A percentile compares a stretch with the other conserved stretches of the same genome.
Evolutionary conservation across 495 filamentous ascomycete species (phyloP).

Genomic region (Penicillium silybi): DNA sequence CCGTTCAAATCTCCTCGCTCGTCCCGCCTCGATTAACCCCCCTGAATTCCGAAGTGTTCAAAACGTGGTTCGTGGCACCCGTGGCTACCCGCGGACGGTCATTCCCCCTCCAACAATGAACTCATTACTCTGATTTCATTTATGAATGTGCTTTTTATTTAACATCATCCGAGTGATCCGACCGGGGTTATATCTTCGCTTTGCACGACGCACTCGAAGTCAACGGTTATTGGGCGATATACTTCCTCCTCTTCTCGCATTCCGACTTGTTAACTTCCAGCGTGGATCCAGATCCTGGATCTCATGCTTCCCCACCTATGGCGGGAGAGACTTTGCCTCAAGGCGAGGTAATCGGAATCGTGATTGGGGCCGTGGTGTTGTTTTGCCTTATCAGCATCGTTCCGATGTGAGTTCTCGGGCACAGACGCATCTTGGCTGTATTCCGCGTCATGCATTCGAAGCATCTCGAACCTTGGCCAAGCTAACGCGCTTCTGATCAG

Average conservation of each 20-base stretch:
- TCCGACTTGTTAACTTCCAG: neutral
- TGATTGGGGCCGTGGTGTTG: slow-evolving; percentile 31
- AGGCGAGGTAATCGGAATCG: slow-evolving; percentile 31
- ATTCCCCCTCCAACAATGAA: neutral
- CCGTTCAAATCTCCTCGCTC: slow-evolving; percentile 25
- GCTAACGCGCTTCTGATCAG: slow-evolving; percentile 1
- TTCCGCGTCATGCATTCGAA: slow-evolving; percentile 17
- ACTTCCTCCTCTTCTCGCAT: slow-evolving; percentile 11
- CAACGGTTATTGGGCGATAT: neutral
- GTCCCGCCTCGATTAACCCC: slow-evolving; percentile 3
- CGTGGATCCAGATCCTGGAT: slow-evolving; percentile 5
- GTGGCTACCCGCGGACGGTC: neutral
- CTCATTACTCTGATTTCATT: neutral
- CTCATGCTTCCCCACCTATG: slow-evolving; percentile 20
- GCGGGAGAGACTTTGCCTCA: slow-evolving; percentile 18
- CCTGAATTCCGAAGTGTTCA: slow-evolving; percentile 29
- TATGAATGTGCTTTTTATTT: neutral
- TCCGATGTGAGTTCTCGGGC: slow-evolving; percentile 30
- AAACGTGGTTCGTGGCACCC: slow-evolving; percentile 20
- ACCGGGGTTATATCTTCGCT: neutral
- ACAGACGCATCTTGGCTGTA: slow-evolving; percentile 12
- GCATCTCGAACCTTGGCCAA: slow-evolving; percentile 10
- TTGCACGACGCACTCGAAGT: neutral
- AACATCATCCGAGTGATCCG: neutral
- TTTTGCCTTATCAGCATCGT: slow-evolving; percentile 31